Conservation (phyloP, 73 alveolate genomes). For the Blepharisma japonicum region DNA sequence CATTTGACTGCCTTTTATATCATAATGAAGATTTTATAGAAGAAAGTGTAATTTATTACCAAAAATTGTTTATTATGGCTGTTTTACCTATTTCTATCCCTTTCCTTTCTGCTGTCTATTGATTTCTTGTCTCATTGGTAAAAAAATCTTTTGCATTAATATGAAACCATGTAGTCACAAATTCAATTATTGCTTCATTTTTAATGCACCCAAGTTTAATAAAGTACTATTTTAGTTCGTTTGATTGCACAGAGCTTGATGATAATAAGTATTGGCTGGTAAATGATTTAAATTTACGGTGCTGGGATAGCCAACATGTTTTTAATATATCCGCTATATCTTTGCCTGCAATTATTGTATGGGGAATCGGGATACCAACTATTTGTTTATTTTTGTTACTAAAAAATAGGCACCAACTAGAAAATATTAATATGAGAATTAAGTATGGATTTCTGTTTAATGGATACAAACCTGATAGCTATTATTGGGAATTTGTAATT, state of each 20-base stretch:
- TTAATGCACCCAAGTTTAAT: conserved; percentile 30
- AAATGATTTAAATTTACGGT: conserved; percentile 24
- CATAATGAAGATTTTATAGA: conserved; percentile 24
- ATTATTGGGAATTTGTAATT: too few species aligned
- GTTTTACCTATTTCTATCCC: background rate
- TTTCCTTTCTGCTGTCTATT: background rate
- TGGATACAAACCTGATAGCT: too few species aligned
- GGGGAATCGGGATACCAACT: too few species aligned
- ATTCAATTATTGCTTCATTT: background rate
- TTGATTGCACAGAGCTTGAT: conserved; percentile 28
- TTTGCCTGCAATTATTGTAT: too few species aligned
- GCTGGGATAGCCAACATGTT: conserved; percentile 13
- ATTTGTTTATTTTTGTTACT: too few species aligned
- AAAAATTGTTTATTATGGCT: background rate
- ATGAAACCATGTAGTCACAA: background rate
- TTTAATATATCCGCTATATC: too few species aligned
- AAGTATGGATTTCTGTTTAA: too few species aligned
- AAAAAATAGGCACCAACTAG: too few species aligned
- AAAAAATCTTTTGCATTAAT: background rate
- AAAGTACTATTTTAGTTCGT: background rate
- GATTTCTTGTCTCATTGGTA: conserved; percentile 16
- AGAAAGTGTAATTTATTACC: conserved; percentile 19
- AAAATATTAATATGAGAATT: too few species aligned
- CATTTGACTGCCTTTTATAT: conserved; percentile 16
- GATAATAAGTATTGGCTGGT: conserved; percentile 1